phyloP scores from a whole-genome alignment of 148 eudicot species.

The Arctostaphylos glauca region DNA sequence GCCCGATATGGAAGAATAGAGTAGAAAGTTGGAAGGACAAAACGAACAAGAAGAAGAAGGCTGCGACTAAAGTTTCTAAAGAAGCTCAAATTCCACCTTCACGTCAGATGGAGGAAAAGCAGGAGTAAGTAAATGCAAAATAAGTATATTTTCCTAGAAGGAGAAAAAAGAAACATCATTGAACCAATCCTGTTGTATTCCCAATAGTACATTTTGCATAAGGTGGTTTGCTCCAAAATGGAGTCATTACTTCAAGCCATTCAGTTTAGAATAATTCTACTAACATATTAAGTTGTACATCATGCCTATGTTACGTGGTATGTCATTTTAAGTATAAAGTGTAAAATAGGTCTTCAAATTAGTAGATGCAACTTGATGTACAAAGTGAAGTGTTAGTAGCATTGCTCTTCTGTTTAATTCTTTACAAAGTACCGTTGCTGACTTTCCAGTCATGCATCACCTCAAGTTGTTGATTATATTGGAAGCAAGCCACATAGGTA shows the following conservation, averaged over 20 bases:
- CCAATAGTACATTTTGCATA: not conserved
- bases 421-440: not conserved
- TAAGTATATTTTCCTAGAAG: too few relatives aligned
- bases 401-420: not conserved
- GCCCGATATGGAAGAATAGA: conserved; percentile 90
- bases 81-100: conserved; percentile 59
- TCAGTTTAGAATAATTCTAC: too few relatives aligned
- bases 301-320: too few relatives aligned
- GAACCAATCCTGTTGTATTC: not conserved
- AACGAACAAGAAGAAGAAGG: conserved; percentile 71
- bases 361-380: too few relatives aligned
- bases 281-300: too few relatives aligned
- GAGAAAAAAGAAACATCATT: not conserved
- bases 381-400: too few relatives aligned
- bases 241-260: not conserved
- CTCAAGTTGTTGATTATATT: not conserved
- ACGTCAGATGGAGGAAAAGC: conserved; percentile 76
- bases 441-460: not conserved
- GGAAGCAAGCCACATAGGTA: not conserved
- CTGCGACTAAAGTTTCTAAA: conserved; percentile 41
- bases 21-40: conserved; percentile 96
- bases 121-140: conserved; percentile 33
- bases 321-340: too few relatives aligned
- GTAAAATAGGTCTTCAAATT: too few relatives aligned
- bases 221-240: not conserved